phyloP scores from a whole-genome alignment of 2,329 filamentous ascomycete species.

The Penicillium sp. region DNA sequence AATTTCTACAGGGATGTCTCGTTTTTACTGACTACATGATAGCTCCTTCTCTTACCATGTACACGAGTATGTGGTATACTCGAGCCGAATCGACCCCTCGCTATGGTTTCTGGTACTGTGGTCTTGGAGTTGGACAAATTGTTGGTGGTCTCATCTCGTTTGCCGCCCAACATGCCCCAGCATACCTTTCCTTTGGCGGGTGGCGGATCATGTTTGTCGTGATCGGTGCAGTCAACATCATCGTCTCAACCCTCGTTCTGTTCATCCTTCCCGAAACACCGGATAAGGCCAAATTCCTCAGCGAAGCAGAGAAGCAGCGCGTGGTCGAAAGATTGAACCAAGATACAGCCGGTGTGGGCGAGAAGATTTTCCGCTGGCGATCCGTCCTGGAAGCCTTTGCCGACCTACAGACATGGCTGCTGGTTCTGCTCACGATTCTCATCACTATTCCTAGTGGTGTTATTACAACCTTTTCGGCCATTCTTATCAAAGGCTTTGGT shows the following conservation, averaged over 20 bases:
- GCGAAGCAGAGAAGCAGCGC: constrained; percentile 23
- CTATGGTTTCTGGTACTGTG: constrained; percentile 41
- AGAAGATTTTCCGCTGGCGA: constrained; percentile 32
- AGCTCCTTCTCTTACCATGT: constrained; percentile 37
- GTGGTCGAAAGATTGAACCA: constrained; percentile 27
- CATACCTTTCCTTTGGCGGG: constrained; percentile 27
- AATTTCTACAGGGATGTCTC: background rate
- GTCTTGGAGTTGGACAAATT: constrained; percentile 38
- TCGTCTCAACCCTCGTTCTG: constrained; percentile 29
- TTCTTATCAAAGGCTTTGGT: constrained; percentile 51
- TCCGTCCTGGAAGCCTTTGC: constrained; percentile 31
- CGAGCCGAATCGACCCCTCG: constrained; percentile 34
- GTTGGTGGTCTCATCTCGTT: constrained; percentile 40
- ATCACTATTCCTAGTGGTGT: constrained; percentile 52
- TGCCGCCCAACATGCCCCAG: constrained; percentile 36
- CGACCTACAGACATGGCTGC: constrained; percentile 33
- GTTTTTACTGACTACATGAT: background rate
- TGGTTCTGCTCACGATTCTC: constrained; percentile 41
- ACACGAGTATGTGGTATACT: constrained; percentile 40
- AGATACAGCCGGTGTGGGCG: constrained; percentile 23
- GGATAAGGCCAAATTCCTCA: constrained; percentile 34
- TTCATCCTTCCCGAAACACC: constrained; percentile 33
- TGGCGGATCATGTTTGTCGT: constrained; percentile 41
- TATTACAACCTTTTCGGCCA: constrained; percentile 53
- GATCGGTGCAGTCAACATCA: constrained; percentile 35